Evolutionary conservation across 176 grass and related monocot genomes (phyloP), one percentile per base, ranked within the genome.

Genomic region (Carex kokanica): DNA sequence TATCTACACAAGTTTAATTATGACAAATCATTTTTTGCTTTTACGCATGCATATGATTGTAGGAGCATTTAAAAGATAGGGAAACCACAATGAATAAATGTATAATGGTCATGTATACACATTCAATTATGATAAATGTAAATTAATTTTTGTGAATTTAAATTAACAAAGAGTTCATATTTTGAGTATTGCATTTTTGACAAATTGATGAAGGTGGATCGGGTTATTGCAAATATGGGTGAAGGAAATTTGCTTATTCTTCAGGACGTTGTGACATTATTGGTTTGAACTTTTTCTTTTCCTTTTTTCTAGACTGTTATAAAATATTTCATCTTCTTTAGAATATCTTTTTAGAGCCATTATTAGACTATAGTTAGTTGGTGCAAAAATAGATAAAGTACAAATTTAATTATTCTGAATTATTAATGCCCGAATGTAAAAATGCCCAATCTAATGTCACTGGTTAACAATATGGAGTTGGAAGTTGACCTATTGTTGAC

Each of bases 181-280:
- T 75, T 52, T 52, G 12, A 52, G 41, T 27, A 20, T 51, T 74
- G 9, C 24, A 27, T 23, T 53, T 75, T 54, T 27, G 6, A 8
- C 36, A 15, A 61, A 47, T 69, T 51, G 88, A 78, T 83, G 43
- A 86, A 98, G 92, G 96, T 89, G 96, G 96, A 83, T 98, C 96
- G 14, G 96, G 95, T 32, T 98, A 98, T 73, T 98, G 92, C 80
- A 98, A 98, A 80, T 98, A 90, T 85, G 95, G 95, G 65, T 93
- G 95, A 1, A 98, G 95, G 92, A 98, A 98, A 75, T 93, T 88
- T 14, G 87, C 71, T 83, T 94, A 89, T 88, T 92, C 95, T 66
- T 93, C 93, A 79, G 92, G 92, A 14, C 93, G 96, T 5, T 95
- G 92, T 78, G 88, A 98, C 96, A 0, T 98, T 98, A 84, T 57